These are phyloP conservation scores for Cyberlindnera japonica DNA, from an alignment of 805 yeast genomes.

Conservation along the genomic window DNA sequence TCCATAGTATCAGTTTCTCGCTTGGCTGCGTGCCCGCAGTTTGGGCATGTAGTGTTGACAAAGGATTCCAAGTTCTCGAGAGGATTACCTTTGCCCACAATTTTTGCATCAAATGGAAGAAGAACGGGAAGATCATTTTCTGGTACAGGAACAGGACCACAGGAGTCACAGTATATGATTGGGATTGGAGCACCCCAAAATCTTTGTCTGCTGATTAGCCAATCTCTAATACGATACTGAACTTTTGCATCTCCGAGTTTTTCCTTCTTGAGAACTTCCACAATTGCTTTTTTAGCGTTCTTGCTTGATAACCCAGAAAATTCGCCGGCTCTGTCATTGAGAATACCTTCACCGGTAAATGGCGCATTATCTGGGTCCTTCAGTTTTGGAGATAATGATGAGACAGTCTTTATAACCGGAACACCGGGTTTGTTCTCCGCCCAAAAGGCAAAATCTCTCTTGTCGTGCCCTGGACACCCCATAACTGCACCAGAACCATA, in stretches of 20 bases:
- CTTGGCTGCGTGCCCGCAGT: conserved; percentile 67
- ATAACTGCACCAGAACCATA: conserved; percentile 95
- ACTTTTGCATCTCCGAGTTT: conserved; percentile 45
- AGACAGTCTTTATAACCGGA: conserved; percentile 18
- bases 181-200: conserved; percentile 99
- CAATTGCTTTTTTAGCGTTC: conserved; percentile 51
- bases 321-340: conserved; percentile 45
- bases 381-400: conserved; percentile 14
- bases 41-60: conserved; percentile 74
- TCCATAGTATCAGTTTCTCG: conserved; percentile 99
- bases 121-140: conserved; percentile 79
- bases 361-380: conserved; percentile 27
- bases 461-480: conserved; percentile 97
- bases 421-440: conserved; percentile 46
- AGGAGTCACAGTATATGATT: conserved; percentile 75
- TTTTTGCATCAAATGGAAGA: conserved; percentile 57
- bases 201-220: conserved; percentile 92
- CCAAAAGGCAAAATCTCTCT: conserved; percentile 85
- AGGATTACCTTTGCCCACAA: conserved; percentile 60
- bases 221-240: conserved; percentile 75
- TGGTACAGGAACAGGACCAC: conserved; percentile 94
- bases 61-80: conserved; percentile 63
- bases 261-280: conserved; percentile 35
- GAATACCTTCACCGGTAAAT: conserved; percentile 42
- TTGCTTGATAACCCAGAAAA: conserved; percentile 46